Base-by-base conservation (phyloP, 176 grass and related monocot genomes). In the Alloteropsis semialata region DNA sequence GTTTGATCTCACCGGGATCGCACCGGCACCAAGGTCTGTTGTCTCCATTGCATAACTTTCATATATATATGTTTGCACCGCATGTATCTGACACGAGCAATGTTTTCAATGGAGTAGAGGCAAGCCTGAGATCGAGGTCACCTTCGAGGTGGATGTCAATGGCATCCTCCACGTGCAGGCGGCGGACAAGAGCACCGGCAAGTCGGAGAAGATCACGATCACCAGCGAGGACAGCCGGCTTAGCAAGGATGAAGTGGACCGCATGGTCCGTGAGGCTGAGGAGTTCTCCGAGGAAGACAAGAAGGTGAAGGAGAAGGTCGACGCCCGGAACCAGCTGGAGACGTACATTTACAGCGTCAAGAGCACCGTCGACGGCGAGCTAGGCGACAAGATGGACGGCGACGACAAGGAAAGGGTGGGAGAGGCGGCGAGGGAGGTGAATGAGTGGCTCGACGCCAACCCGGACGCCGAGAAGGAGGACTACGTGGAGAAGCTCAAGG, bases 371-470 rank as follows among this genome's bases (percentile, higher is more conserved):
- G 73, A 78, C 41, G 86, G 89, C 83, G 87, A 91, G 76, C 81
- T 91, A 11, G 89, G 84, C 0, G 90, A 82, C 86, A 92, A 92
- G 79, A 79, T 92, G 5, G 90, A 89, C 82, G 82, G 62, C 50
- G 90, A 92, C 65, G 86, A 92, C 76, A 92, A 78, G 86, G 86
- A 92, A 56, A 92, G 86, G 90, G 78, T 92, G n/a, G 82, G 89
- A 57, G 90, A 85, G 56, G 90, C 82, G 6, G 55, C 79, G 28
- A 88, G 89, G 71, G 90, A 92, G 69, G 90, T 86, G 4, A 49
- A 89, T 1, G 90, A 92, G 72, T 92, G 90, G 90, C 78, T 92
- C 15, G 90, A 89, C 58, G 86, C 85, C 45, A 92, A 92, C 67
- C 90, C 89, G 83, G 67, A 17, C 3, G 90, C 82, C 54, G 90